Percentiles rank a stretch among this genome's conserved stretches.
Evolutionary conservation across 1,284 basidiomycete genomes (phyloP).

Genomic region (Trametes polyzona): DNA sequence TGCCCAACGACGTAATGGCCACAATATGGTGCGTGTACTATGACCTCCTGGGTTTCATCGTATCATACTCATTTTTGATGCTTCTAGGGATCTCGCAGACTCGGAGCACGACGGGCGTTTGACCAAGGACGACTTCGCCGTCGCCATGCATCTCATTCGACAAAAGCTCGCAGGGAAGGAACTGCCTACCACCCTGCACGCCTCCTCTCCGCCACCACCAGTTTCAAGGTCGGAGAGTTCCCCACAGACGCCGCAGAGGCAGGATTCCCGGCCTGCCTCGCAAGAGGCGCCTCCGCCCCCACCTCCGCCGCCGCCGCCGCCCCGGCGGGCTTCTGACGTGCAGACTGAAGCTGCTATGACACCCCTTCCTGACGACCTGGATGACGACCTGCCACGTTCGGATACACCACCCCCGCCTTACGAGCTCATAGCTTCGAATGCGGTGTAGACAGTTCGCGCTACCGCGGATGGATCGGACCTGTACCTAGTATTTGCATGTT

Average conservation of each 20-base stretch:
- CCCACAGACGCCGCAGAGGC: not conserved
- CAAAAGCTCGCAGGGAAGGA: conserved; percentile 82
- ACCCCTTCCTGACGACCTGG: conserved; percentile 10
- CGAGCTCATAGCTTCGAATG: conserved; percentile 19
- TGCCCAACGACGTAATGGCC: conserved; percentile 85
- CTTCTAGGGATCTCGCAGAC: conserved; percentile 90
- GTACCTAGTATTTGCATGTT: not conserved
- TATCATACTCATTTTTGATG: not conserved
- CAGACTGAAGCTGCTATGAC: not conserved
- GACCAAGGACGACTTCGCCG: conserved; percentile 92
- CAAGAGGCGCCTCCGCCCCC: conserved; percentile 5
- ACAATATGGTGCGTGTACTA: conserved; percentile 77
- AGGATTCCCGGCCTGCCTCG: not conserved
- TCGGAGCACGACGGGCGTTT: conserved; percentile 87
- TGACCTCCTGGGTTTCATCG: not conserved
- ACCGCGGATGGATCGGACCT: not conserved
- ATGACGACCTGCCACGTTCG: conserved; percentile 19
- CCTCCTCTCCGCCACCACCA: not conserved
- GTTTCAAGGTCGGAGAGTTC: not conserved
- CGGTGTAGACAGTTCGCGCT: not conserved
- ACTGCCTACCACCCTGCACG: conserved; percentile 52
- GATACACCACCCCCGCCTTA: conserved; percentile 33
- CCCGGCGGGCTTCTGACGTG: not conserved
- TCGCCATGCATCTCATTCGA: conserved; percentile 95
- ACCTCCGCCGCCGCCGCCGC: not conserved